Base-by-base conservation (phyloP, 2,329 filamentous ascomycete species). In the Zasmidium cellare region DNA sequence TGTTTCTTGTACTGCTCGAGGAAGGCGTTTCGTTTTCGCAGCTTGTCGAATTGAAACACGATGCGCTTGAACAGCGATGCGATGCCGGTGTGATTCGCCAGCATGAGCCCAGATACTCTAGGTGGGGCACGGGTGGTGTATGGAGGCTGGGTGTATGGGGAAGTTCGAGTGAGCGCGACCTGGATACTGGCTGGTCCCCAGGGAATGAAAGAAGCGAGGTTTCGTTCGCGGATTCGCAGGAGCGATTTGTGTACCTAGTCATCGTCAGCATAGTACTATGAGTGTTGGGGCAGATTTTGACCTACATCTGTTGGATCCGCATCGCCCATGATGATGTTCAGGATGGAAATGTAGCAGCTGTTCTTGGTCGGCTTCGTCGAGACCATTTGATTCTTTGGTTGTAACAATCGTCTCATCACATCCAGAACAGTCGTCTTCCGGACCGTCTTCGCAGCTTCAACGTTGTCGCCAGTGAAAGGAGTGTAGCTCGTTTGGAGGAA, bases 321-420 rank as follows among this genome's bases (percentile, higher is more conserved):
- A 75, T 99, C 94, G 70, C 94, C 94, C 80, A 97, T 94, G 69
- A 99, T 99, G 69, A 99, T 96, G 76, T 99, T 97, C 62, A 99
- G 82, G 67, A 99, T 97, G 49, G 92, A 96, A 71, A 99, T 97
- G 79, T 99, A 99, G 80, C 94, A 99, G 78, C 92, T 97, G 79
- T 91, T 96, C 80, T 97, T 97, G 69, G 89, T 90, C 1, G 93
- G 92, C 56, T 92, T 89, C 20, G 94, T 96, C 22, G 92, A 96
- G 47, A 99, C 94, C 94, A 99, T 99, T 73, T 96, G 88, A 77
- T 99, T 99, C 82, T 99, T 99, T 41, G 94, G 94, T 76, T 99
- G 96, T 58, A 99, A 80, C 22, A 99, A 80, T 59, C 94, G 85
- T 57, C 94, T 87, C 94, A 99, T 99, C 62, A 99, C 96, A 73